Evolutionary conservation across 2,329 filamentous ascomycete genomes (phyloP).

Genomic region (Teratosphaeria gauchensis): DNA sequence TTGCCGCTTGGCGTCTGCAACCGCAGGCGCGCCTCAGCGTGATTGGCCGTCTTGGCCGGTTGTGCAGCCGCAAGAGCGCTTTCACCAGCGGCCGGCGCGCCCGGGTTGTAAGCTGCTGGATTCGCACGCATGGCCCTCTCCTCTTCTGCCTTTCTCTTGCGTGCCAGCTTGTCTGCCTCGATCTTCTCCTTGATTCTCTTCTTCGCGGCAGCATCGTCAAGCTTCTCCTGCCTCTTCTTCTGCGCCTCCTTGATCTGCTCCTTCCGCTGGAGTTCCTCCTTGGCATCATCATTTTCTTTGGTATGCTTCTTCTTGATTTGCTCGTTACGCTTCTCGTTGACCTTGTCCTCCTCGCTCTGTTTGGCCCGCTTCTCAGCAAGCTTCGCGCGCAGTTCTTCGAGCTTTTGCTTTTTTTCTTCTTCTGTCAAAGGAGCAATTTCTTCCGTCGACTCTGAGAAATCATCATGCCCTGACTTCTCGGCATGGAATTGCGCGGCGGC

Average conservation of each 20-base stretch:
- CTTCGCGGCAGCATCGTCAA: slow-evolving; percentile 74
- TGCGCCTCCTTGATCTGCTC: slow-evolving; percentile 87
- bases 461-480: slow-evolving; percentile 76
- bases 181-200: slow-evolving; percentile 87
- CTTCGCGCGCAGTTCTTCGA: slow-evolving; percentile 64
- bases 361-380: slow-evolving; percentile 62
- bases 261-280: slow-evolving; percentile 79
- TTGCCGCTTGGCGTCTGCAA: slow-evolving; percentile 69
- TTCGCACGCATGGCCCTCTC: slow-evolving; percentile 83
- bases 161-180: slow-evolving; percentile 84
- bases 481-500: slow-evolving; percentile 84
- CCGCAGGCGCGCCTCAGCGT: slow-evolving; percentile 71
- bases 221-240: slow-evolving; percentile 78
- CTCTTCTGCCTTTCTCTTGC: slow-evolving; percentile 72
- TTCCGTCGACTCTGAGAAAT: slow-evolving; percentile 89
- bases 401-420: slow-evolving; percentile 74
- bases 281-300: slow-evolving; percentile 76
- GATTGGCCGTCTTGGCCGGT: slow-evolving; percentile 55
- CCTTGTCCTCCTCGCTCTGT: slow-evolving; percentile 63
- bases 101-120: slow-evolving; percentile 42
- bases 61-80: slow-evolving; percentile 35
- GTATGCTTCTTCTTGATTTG: slow-evolving; percentile 77
- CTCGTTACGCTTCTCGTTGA: slow-evolving; percentile 78
- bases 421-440: slow-evolving; percentile 84
- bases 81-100: slow-evolving; percentile 36